Base-by-base conservation (phyloP, 1,139 yeast species). In the Pneumocystis oryctolagi region DNA sequence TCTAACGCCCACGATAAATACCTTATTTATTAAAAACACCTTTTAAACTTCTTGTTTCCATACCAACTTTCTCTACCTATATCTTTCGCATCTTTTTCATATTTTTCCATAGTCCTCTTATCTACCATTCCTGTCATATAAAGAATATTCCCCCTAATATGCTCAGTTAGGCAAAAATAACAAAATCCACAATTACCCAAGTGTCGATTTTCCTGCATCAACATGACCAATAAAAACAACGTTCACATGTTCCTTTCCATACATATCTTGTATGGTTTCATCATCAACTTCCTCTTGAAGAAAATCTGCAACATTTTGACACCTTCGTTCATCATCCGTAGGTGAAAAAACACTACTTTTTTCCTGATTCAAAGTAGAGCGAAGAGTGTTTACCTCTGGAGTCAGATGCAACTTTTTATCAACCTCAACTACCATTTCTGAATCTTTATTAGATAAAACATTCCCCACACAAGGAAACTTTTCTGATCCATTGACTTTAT, bases 41-140 rank as follows among this genome's bases (percentile, higher is more conserved):
- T 9, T 18, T 4, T 25, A n/a, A 25, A 25, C 31, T 1, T 1
- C 6, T 25, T 25, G 25, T 47, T 12, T 25, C 8, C 31, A 47
- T 47, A 92, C 98, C 98, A 92, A 76, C 97, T 97, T 79, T 90
- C 97, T 79, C 97, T 87, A 75, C 98, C 97, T 60, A 97, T 97
- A 71, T 92, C 99, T 76, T 89, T 90, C 67, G 98, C 98, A 76
- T 92, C 99, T 75, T 92, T 84, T 78, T 94, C 97, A 74, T 90
- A 90, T 77, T 92, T 92, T 69, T 92, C 98, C 68, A 94, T 94
- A n/a, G 97, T 92, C 79, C 99, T 89, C 80, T 92, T 92, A 76
- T 92, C 98, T 65, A 92, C 98, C 60, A 97, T 88, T 65, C 97
- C 97, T 55, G 97, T 90, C 72, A 92, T 79, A 74, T 81, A 92